These are phyloP conservation scores for Penicillium manginii DNA, from an alignment of 495 filamentous ascomycete genomes.

Conservation along the genomic window DNA sequence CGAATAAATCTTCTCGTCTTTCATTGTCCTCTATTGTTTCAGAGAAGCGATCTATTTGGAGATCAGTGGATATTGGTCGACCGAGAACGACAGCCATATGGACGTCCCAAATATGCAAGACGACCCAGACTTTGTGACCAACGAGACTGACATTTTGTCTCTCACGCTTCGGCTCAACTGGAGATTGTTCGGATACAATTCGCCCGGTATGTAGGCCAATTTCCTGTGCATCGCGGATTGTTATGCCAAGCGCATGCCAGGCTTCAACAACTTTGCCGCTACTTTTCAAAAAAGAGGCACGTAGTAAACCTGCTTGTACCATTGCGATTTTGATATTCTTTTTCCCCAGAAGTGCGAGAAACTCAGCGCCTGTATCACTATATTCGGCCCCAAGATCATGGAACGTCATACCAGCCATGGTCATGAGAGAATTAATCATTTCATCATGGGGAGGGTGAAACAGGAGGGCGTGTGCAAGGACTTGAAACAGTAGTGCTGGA, in stretches of 20 bases:
- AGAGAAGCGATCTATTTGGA: constrained; percentile 18
- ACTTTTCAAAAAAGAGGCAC: constrained; percentile 40
- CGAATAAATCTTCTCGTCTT: constrained; percentile 10
- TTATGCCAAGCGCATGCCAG: constrained; percentile 62
- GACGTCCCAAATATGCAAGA: constrained; percentile 61
- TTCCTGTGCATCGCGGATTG: constrained; percentile 65
- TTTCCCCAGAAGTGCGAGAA: constrained; percentile 58
- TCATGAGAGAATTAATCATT: constrained; percentile 55
- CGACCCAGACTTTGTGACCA: constrained; percentile 53
- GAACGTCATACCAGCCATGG: constrained; percentile 61
- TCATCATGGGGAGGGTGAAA: constrained; percentile 53
- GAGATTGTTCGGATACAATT: constrained; percentile 11
- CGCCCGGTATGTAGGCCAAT: constrained; percentile 56
- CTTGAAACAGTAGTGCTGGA: constrained; percentile 61
- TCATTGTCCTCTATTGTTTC: constrained; percentile 11
- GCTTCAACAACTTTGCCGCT: constrained; percentile 38
- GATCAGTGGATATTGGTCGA: constrained; percentile 45
- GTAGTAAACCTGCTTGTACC: constrained; percentile 57
- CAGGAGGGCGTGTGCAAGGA: constrained; percentile 57
- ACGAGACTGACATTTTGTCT: neutral
- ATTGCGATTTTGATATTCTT: constrained; percentile 56
- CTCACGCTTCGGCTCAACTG: neutral
- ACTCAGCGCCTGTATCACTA: constrained; percentile 57
- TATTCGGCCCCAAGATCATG: constrained; percentile 62
- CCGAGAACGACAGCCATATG: constrained; percentile 63